Conservation (phyloP, 1,284 basidiomycete species). For the Austroboletus niveus region DNA sequence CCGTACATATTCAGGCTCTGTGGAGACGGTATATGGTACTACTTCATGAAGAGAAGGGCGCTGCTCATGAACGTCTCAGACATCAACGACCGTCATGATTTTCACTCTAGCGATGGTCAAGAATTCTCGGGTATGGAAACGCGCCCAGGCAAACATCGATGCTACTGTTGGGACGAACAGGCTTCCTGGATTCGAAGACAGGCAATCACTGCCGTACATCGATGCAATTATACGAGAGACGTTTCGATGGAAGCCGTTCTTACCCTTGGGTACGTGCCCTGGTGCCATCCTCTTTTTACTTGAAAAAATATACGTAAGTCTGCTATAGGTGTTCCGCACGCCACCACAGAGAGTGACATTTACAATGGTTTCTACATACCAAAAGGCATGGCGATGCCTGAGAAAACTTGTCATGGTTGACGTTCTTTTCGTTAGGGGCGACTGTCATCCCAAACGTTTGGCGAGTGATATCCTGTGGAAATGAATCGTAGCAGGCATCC, state of each 20-base stretch:
- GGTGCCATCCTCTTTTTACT: neutral
- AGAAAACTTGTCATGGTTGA: neutral
- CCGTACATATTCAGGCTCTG: neutral
- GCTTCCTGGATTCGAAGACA: conserved; percentile 40
- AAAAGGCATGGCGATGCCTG: conserved; percentile 10
- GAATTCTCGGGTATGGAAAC: conserved; percentile 30
- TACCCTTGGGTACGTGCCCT: conserved; percentile 11
- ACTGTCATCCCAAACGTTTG: conserved; percentile 16
- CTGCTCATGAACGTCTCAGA: neutral
- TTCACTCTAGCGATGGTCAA: conserved; percentile 35
- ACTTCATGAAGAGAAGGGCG: too few relatives aligned
- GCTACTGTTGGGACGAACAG: conserved; percentile 33
- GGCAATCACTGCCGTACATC: conserved; percentile 36
- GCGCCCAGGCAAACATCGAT: conserved; percentile 39
- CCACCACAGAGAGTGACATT: conserved; percentile 7
- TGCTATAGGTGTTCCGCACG: conserved; percentile 11
- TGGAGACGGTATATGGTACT: conserved; percentile 15
- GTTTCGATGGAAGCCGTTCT: conserved; percentile 22
- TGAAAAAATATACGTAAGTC: neutral
- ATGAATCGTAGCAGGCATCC: too few relatives aligned
- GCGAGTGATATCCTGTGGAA: conserved; percentile 1
- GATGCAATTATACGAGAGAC: conserved; percentile 38
- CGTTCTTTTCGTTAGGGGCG: conserved; percentile 2
- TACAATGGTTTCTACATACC: conserved; percentile 23
- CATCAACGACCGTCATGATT: conserved; percentile 3